A percentile compares a stretch with the other conserved stretches of the same genome.
Conservation (phyloP, 2,329 filamentous ascomycete genomes). For the Harringtonia aguacate region DNA sequence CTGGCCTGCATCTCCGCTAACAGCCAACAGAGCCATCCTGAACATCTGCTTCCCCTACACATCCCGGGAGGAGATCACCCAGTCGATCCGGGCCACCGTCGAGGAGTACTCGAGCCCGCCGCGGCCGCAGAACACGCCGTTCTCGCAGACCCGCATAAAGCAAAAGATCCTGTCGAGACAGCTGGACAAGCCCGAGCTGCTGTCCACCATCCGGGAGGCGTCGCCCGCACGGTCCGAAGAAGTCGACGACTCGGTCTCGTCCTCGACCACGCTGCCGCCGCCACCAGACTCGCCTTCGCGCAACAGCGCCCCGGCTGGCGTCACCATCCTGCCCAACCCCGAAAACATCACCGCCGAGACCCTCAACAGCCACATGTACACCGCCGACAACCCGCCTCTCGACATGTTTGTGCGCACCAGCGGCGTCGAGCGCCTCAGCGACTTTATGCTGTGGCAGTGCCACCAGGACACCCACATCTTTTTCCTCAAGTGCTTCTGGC, state of each 20-base stretch:
- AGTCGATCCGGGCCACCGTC: conserved; percentile 79
- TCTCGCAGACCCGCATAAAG: conserved; percentile 79
- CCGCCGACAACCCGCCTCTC: conserved; percentile 71
- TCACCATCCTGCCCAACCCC: conserved; percentile 52
- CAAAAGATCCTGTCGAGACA: conserved; percentile 70
- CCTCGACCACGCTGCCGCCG: conserved; percentile 45
- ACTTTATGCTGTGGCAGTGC: conserved; percentile 99
- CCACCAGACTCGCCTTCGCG: conserved; percentile 38
- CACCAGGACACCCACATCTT: conserved; percentile 88
- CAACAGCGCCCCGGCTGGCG: conserved; percentile 20
- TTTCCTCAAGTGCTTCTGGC: conserved; percentile 88
- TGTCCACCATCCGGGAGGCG: conserved; percentile 38
- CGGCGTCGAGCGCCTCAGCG: conserved; percentile 82
- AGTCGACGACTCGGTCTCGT: conserved; percentile 44
- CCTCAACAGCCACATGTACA: conserved; percentile 79
- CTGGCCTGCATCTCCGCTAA: background rate
- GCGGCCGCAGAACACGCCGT: conserved; percentile 55
- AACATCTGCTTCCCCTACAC: conserved; percentile 99
- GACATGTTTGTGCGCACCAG: conserved; percentile 89
- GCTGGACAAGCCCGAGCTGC: conserved; percentile 34
- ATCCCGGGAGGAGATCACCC: conserved; percentile 87
- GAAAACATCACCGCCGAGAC: conserved; percentile 80
- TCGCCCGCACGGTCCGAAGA: conserved; percentile 36
- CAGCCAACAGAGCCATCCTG: conserved; percentile 39
- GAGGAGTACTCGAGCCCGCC: conserved; percentile 72